Base-by-base conservation (phyloP, 228 moss, liverwort and hornwort genomes). In the Sphagnum fallax region DNA sequence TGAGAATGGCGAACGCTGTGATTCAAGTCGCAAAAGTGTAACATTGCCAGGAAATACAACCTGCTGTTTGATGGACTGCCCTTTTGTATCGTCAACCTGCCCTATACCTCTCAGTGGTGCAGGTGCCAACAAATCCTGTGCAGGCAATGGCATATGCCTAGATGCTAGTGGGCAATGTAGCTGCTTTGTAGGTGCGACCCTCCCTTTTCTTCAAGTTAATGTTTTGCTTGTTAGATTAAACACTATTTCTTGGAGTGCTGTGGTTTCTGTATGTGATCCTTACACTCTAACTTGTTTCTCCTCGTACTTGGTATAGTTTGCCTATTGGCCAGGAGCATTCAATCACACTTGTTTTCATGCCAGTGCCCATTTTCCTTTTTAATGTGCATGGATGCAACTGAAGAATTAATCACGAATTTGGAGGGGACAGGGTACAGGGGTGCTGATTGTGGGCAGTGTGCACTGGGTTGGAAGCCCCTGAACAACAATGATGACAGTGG, bases 21-120 rank as follows among this genome's bases (percentile, higher is more conserved):
- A 87, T 49, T 58, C 71, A 5, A 70, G 77, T 65, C 88, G 87
- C 51, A 69, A 72, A 65, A 93, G 96, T 76, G 82, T 89, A 63
- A 80, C 72, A 51, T 76, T 78, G 15, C 71, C 79, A 65, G 77
- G 78, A 48, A 76, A 74, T 4, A 72, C 75, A 7, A 71, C 80
- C 6, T 96, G 96, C 78, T 96, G 96, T 75, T 73, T 89, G 59
- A 72, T 81, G 60, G 96, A 96, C 64, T 96, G 96, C 66, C 93
- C 96, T 0, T 96, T 84, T 50, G 86, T 93, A 4, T 86, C 92
- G 3, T 16, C 73, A 4, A 71, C 80, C 50, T 96, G 96, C 11
- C 91, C 93, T 10, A 74, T 83, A 66, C 57, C 80, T 47, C 67
- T 76, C 2, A 57, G 7, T 16, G 93, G 91, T 10, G 83, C 80